Percentiles rank a stretch among this genome's conserved stretches.
Evolutionary conservation across 2,329 filamentous ascomycete genomes (phyloP).

Genomic region (Xylaria sp.): DNA sequence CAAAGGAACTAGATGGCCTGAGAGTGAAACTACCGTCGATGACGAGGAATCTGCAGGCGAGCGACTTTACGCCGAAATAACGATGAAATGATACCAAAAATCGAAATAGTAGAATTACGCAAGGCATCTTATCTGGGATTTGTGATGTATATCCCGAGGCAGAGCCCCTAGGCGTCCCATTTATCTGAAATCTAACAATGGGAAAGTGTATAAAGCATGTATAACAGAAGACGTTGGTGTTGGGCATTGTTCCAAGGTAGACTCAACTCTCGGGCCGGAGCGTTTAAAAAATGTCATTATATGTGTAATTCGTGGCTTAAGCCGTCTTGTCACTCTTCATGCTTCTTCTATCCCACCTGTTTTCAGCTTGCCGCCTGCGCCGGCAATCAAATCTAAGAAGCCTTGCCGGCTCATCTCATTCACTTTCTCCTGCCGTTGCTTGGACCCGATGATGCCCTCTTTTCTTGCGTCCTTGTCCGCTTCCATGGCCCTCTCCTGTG

Average conservation of each 20-base stretch:
- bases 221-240: conserved; percentile 40
- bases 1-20: conserved; percentile 86
- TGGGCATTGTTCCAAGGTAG: conserved; percentile 32
- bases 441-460: conserved; percentile 81
- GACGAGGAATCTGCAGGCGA: conserved; percentile 95
- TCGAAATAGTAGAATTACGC: conserved; percentile 11
- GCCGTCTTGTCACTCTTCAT: conserved; percentile 46
- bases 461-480: conserved; percentile 76
- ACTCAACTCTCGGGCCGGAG: conserved; percentile 43
- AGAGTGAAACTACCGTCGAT: conserved; percentile 87
- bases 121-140: background rate
- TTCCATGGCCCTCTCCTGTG: conserved; percentile 88
- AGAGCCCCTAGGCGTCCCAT: background rate
- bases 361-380: conserved; percentile 68
- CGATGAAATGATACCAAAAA: conserved; percentile 9
- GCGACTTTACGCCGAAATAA: conserved; percentile 73
- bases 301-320: conserved; percentile 29
- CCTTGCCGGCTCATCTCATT: conserved; percentile 98
- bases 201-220: conserved; percentile 36
- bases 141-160: conserved; percentile 11
- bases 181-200: conserved; percentile 17
- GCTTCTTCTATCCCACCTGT: conserved; percentile 70
- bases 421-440: conserved; percentile 84
- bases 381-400: conserved; percentile 89
- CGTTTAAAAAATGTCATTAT: conserved; percentile 30